phyloP scores from a whole-genome alignment of 2,329 filamentous ascomycete genomes.

The Monilinia fructigena region DNA sequence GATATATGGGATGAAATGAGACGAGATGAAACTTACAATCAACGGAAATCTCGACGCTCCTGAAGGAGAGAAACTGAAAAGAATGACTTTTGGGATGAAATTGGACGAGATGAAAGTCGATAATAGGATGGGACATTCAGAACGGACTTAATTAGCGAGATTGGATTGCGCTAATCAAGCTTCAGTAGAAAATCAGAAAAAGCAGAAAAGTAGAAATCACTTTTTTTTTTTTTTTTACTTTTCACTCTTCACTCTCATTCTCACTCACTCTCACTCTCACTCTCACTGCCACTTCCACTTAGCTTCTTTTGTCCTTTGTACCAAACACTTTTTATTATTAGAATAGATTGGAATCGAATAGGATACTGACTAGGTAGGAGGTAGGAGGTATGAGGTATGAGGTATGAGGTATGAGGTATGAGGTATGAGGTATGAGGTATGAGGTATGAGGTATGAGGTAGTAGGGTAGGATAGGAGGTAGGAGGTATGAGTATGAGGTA shows the following conservation, averaged over 20 bases:
- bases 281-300: neutral
- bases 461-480: too few relatives aligned
- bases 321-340: neutral
- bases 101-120: constrained; percentile 19
- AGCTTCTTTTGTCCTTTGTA: neutral
- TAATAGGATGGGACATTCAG: constrained; percentile 23
- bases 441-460: too few relatives aligned
- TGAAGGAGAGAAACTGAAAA: constrained; percentile 22
- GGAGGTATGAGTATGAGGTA: too few relatives aligned
- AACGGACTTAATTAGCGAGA: constrained; percentile 24
- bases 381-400: too few relatives aligned
- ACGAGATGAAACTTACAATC: constrained; percentile 20
- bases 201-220: neutral
- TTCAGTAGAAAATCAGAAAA: constrained; percentile 1
- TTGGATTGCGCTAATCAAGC: constrained; percentile 22
- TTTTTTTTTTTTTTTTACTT: neutral
- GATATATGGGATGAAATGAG: neutral
- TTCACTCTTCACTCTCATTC: too few relatives aligned
- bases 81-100: constrained; percentile 20
- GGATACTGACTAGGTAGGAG: too few relatives aligned
- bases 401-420: too few relatives aligned
- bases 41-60: constrained; percentile 22
- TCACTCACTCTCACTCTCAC: too few relatives aligned
- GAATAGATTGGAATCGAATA: too few relatives aligned
- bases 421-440: too few relatives aligned